Evolutionary conservation across 2,329 filamentous ascomycete species (phyloP).

Genomic region (Dactylonectria estremocensis): DNA sequence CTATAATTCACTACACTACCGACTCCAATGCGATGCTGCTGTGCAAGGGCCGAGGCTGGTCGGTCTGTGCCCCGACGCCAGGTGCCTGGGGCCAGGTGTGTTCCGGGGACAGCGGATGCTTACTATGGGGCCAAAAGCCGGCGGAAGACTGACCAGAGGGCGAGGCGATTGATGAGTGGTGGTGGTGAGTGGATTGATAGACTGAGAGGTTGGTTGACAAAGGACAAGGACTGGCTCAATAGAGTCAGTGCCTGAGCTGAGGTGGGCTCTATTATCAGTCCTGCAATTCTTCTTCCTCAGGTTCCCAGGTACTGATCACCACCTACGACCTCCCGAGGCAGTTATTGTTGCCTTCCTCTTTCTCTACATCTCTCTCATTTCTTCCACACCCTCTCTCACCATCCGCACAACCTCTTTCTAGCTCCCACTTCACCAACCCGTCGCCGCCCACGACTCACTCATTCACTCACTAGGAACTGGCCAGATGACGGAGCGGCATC

Average conservation of each 20-base stretch:
- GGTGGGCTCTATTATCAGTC: too few relatives aligned
- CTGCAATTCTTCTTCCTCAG: too few relatives aligned
- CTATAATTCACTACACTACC: background rate
- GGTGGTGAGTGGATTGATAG: background rate
- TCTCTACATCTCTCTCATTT: too few relatives aligned
- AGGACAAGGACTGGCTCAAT: background rate
- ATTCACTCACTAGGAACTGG: background rate
- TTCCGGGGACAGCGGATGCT: background rate
- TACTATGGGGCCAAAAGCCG: background rate
- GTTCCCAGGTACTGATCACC: too few relatives aligned
- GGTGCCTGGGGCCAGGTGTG: background rate
- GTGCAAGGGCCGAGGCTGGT: background rate
- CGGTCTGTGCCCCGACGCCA: background rate
- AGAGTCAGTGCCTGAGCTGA: background rate
- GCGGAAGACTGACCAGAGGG: background rate
- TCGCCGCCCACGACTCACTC: background rate
- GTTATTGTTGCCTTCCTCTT: too few relatives aligned
- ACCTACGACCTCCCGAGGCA: too few relatives aligned
- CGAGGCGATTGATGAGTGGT: background rate
- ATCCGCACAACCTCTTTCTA: constrained; percentile 11
- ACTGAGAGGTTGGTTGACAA: background rate
- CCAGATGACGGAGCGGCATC: background rate
- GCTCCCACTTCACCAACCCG: constrained; percentile 3
- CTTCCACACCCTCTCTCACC: background rate
- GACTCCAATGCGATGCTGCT: background rate